phyloP scores from a whole-genome alignment of 495 filamentous ascomycete genomes.

The Neurospora pannonica region DNA sequence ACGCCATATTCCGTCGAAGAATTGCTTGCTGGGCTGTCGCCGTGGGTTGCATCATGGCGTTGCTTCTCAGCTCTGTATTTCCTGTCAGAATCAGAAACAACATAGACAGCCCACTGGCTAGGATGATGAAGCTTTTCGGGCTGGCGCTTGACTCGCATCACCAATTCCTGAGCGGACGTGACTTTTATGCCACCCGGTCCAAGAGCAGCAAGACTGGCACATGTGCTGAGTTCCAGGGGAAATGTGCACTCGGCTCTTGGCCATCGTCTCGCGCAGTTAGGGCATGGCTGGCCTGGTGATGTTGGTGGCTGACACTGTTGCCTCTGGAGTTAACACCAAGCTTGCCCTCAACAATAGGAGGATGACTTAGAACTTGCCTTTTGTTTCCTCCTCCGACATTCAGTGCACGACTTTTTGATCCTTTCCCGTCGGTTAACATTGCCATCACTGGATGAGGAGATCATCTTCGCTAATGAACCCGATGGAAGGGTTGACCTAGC shows the following conservation, averaged over 20 bases:
- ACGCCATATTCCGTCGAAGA: background rate
- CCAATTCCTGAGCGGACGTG: conserved; percentile 1
- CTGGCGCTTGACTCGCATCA: background rate
- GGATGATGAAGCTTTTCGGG: background rate
- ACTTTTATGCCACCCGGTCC: background rate
- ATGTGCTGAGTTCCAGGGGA: background rate
- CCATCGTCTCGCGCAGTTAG: conserved; percentile 10
- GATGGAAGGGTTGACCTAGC: background rate
- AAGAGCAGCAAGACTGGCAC: background rate
- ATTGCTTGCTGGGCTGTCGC: background rate
- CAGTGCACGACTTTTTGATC: conserved; percentile 6
- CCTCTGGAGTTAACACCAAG: background rate
- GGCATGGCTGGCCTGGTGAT: background rate
- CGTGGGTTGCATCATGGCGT: background rate
- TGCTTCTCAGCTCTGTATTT: background rate
- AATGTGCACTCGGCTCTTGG: conserved; percentile 6
- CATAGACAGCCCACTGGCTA: background rate
- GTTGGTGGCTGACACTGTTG: conserved; percentile 2
- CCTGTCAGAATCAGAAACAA: conserved; percentile 1
- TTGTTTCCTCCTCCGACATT: conserved; percentile 10
- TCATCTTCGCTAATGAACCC: background rate
- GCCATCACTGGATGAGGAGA: background rate
- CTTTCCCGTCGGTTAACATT: background rate
- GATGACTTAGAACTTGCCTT: background rate
- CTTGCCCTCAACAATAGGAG: background rate